Percentiles rank a stretch among this genome's conserved stretches.
phyloP scores from a whole-genome alignment of 805 yeast genomes.

The Saturnispora hagleri region DNA sequence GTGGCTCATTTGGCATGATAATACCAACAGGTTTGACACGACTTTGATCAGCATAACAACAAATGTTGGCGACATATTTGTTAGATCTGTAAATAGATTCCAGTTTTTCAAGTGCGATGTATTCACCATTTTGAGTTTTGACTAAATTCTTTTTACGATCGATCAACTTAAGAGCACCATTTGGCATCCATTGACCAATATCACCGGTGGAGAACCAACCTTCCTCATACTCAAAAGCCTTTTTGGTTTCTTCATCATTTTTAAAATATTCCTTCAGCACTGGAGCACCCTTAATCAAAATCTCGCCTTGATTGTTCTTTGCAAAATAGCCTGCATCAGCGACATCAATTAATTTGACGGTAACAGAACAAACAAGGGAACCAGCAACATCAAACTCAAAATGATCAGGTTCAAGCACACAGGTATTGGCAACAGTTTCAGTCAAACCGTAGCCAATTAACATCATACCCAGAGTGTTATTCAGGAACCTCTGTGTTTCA shows the following conservation, averaged over 20 bases:
- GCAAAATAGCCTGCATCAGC: slow-evolving; percentile 88
- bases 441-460: slow-evolving; percentile 94
- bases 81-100: slow-evolving; percentile 88
- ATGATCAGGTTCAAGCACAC: slow-evolving; percentile 53
- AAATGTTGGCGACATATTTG: slow-evolving; percentile 64
- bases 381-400: slow-evolving; percentile 77
- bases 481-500: slow-evolving; percentile 75
- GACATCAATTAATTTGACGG: slow-evolving; percentile 84
- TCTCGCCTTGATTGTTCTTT: slow-evolving; percentile 87
- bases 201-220: slow-evolving; percentile 98
- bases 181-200: slow-evolving; percentile 83
- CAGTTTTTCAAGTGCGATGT: slow-evolving; percentile 90
- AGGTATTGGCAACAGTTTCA: slow-evolving; percentile 87
- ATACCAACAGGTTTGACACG: slow-evolving; percentile 91
- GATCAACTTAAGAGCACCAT: slow-evolving; percentile 73
- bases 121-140: slow-evolving; percentile 94
- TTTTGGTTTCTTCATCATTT: slow-evolving; percentile 72
- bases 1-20: slow-evolving; percentile 68
- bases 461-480: slow-evolving; percentile 74
- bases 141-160: slow-evolving; percentile 95
- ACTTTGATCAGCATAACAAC: slow-evolving; percentile 85
- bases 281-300: slow-evolving; percentile 66
- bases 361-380: slow-evolving; percentile 70
- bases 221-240: slow-evolving; percentile 62
- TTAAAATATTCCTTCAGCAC: slow-evolving; percentile 72